These are phyloP conservation scores for Ceratobasidium papillatum DNA, from an alignment of 1,284 basidiomycete genomes.

Conservation along the genomic window DNA sequence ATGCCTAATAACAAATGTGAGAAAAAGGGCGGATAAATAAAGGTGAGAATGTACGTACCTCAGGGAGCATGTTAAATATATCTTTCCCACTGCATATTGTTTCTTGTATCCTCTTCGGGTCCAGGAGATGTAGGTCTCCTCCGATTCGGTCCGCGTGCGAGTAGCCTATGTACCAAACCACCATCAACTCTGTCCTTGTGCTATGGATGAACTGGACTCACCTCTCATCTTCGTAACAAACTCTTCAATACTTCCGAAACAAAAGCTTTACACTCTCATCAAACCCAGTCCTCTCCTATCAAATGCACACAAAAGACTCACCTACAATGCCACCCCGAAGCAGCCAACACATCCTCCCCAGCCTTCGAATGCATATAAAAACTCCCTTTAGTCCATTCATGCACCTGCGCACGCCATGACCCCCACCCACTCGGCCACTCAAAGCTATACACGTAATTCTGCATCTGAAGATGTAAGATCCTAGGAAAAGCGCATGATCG, in stretches of 20 bases:
- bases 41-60: conserved; percentile 60
- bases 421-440: conserved; percentile 65
- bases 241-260: conserved; percentile 68
- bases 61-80: conserved; percentile 72
- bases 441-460: conserved; percentile 72
- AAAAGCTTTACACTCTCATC: conserved; percentile 66
- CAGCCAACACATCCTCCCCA: conserved; percentile 63
- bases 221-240: conserved; percentile 67
- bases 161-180: conserved; percentile 55
- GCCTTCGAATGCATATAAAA: conserved; percentile 67
- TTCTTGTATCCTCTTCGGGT: conserved; percentile 63
- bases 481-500: conserved; percentile 65
- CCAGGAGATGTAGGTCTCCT: conserved; percentile 60
- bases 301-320: conserved; percentile 40
- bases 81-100: conserved; percentile 70
- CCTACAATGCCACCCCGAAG: conserved; percentile 63
- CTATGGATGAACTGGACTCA: background rate
- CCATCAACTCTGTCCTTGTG: background rate
- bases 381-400: conserved; percentile 56
- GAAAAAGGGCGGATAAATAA: conserved; percentile 22
- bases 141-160: conserved; percentile 72
- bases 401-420: conserved; percentile 66
- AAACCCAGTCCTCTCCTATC: background rate
- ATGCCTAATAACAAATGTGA: conserved; percentile 28
- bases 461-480: conserved; percentile 69